These are phyloP conservation scores for Sodiomyces alkalinus DNA, from an alignment of 2,329 filamentous ascomycete genomes.

Conservation along the genomic window DNA sequence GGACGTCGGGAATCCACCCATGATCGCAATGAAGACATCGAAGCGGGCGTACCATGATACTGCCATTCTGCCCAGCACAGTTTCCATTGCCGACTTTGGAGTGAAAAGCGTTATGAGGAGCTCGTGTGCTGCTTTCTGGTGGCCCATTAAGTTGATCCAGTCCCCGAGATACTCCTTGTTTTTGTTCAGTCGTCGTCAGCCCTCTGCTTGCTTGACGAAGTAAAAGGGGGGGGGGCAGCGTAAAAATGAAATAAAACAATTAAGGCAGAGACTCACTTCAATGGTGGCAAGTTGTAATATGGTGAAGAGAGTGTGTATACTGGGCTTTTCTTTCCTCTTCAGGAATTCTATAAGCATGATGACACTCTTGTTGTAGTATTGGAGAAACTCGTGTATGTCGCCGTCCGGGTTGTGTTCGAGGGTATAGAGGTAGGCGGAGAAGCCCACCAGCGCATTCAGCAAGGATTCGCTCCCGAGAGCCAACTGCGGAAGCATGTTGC, in stretches of 20 bases:
- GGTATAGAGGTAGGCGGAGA: conserved; percentile 75
- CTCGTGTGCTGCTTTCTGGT: conserved; percentile 77
- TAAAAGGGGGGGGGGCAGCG: too few relatives aligned
- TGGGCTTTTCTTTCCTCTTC: conserved; percentile 54
- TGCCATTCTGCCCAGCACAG: conserved; percentile 55
- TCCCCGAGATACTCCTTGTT: conserved; percentile 81
- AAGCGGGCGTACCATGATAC: conserved; percentile 85
- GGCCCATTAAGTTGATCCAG: conserved; percentile 84
- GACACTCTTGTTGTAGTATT: conserved; percentile 83
- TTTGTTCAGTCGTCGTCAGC: conserved; percentile 6
- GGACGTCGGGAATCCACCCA: conserved; percentile 62
- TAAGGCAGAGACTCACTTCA: conserved; percentile 55
- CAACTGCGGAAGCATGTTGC: conserved; percentile 51
- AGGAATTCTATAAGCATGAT: conserved; percentile 58
- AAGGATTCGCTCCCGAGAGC: conserved; percentile 65
- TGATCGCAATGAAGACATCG: conserved; percentile 69
- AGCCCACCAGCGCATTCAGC: conserved; percentile 74
- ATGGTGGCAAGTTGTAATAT: conserved; percentile 87
- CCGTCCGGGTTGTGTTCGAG: conserved; percentile 49
- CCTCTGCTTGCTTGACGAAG: conserved; percentile 3
- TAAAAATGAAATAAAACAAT: too few relatives aligned
- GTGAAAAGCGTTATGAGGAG: conserved; percentile 68
- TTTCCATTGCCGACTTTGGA: conserved; percentile 57
- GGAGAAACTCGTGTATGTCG: conserved; percentile 66
- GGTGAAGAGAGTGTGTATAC: conserved; percentile 62